Base-by-base conservation (phyloP, 2,329 filamentous ascomycete species). In the Colletotrichum spaethianum region DNA sequence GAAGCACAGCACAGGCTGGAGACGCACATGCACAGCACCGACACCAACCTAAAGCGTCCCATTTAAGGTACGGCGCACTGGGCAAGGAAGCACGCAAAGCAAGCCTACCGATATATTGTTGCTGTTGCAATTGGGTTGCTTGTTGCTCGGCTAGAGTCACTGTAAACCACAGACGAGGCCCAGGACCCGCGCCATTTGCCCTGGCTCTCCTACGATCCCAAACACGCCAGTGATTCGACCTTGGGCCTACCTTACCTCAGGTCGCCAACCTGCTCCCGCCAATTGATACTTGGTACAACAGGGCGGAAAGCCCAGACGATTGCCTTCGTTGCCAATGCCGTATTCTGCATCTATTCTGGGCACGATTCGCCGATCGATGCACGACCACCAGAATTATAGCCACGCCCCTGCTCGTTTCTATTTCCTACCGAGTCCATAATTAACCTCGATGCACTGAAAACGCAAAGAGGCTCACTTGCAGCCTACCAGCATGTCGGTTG, bases 331-430 rank as follows among this genome's bases (percentile, higher is more conserved):
- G 46, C 67, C 38, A 56, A 57, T 42, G 53, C 31, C 31, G 20
- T 52, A 50, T 50, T 46, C 23, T 50, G 48, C 64, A 68, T 71
- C 68, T 71, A 71, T 68, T 71, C 68, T 71, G 64, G 50, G 68
- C 48, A 68, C 68, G 42, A 68, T 26, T 18, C 33, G 44, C 52
- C 56, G 52, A 50, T 36, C 31, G 64, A 68, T 42, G 50, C 52
- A 50, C 44, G 38, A 36, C 40, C 38, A 11, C 56, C 42, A 57
- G 20, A 31, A 31, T 42, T 71, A 68, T 31, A 23, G 33, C 20
- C 68, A 71, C 68, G 42, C 68, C 64, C 55, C 31, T 20, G 2
- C 16, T 62, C 11, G 33, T 16, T 20, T 48, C 4, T 12, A 33
- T 16, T 23, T 56, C 20, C 31, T 56, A 16, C 8, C 31, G 42